A percentile compares a stretch with the other conserved stretches of the same genome.
These are phyloP conservation scores for Fusarium duplospermum DNA, from an alignment of 2,329 filamentous ascomycete species.

Conservation along the genomic window DNA sequence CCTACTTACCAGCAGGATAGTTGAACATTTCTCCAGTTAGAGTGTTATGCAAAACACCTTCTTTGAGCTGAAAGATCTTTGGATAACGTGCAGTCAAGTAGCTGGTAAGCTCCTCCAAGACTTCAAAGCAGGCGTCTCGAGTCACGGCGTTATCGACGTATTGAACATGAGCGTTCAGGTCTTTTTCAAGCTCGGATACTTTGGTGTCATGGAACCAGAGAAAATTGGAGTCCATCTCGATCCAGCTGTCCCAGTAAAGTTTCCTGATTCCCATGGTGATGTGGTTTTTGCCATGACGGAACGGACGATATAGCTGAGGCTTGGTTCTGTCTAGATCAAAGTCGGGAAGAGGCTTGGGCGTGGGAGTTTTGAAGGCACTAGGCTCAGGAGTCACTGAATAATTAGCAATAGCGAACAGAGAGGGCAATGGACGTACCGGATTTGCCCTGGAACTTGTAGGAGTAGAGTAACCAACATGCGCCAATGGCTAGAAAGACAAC, in stretches of 20 bases:
- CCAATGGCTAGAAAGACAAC: not conserved
- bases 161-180: slow-evolving; percentile 27
- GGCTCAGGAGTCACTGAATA: not conserved
- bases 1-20: slow-evolving; percentile 19
- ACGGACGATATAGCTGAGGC: slow-evolving; percentile 27
- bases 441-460: not conserved
- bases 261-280: slow-evolving; percentile 36
- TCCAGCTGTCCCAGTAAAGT: slow-evolving; percentile 34
- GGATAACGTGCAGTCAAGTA: slow-evolving; percentile 26
- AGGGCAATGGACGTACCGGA: not conserved
- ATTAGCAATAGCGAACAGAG: not conserved
- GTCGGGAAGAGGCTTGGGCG: not conserved
- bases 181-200: slow-evolving; percentile 28
- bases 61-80: slow-evolving; percentile 22
- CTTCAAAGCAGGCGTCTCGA: slow-evolving; percentile 31
- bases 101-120: slow-evolving; percentile 18
- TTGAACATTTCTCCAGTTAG: slow-evolving; percentile 17
- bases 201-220: slow-evolving; percentile 28
- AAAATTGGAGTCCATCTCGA: slow-evolving; percentile 37
- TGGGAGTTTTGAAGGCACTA: slow-evolving; percentile 18
- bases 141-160: slow-evolving; percentile 27
- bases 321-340: slow-evolving; percentile 27
- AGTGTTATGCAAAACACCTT: not conserved
- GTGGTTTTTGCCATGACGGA: slow-evolving; percentile 29
- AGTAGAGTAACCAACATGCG: not conserved